These are phyloP conservation scores for Neofusicoccum sp. DNA, from an alignment of 2,329 filamentous ascomycete genomes.

Conservation along the genomic window DNA sequence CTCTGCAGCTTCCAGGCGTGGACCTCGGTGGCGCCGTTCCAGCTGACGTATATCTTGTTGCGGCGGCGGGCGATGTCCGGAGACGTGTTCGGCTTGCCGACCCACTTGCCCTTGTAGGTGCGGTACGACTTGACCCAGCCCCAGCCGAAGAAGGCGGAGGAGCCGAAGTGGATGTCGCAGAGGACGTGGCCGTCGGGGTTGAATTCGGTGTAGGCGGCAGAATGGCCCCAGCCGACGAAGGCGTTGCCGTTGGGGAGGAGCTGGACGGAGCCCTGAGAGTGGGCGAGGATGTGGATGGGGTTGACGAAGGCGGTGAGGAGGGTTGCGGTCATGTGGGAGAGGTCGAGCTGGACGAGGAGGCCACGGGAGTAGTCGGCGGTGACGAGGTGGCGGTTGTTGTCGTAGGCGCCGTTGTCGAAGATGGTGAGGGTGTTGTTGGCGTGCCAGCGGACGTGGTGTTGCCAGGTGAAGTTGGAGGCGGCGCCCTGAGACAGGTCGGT, in stretches of 20 bases:
- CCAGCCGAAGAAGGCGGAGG: conserved; percentile 14
- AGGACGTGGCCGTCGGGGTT: conserved; percentile 32
- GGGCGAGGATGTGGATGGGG: conserved; percentile 36
- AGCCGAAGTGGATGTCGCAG: conserved; percentile 43
- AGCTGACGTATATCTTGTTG: conserved; percentile 25
- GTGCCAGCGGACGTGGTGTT: conserved; percentile 52
- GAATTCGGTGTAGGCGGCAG: conserved; percentile 50
- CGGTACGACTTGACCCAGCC: conserved; percentile 29
- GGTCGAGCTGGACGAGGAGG: conserved; percentile 42
- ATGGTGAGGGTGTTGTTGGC: conserved; percentile 32
- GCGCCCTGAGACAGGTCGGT: conserved; percentile 39
- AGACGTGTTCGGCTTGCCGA: conserved; percentile 22
- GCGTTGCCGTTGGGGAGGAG: conserved; percentile 44
- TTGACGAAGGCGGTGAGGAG: conserved; percentile 44
- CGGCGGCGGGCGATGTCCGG: conserved; percentile 21
- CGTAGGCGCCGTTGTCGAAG: conserved; percentile 39
- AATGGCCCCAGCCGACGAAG: conserved; percentile 52
- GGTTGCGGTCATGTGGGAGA: conserved; percentile 36
- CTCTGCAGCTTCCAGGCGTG: conserved; percentile 29
- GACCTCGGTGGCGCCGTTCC: conserved; percentile 29
- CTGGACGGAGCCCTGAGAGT: conserved; percentile 45
- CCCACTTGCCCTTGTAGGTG: conserved; percentile 29
- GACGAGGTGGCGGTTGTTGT: conserved; percentile 29
- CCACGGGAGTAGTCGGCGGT: conserved; percentile 39
- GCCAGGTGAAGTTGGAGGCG: conserved; percentile 50